Percentiles rank a stretch among this genome's conserved stretches.
phyloP scores from a whole-genome alignment of 306 rosid genomes.

The Mimosa pudica region DNA sequence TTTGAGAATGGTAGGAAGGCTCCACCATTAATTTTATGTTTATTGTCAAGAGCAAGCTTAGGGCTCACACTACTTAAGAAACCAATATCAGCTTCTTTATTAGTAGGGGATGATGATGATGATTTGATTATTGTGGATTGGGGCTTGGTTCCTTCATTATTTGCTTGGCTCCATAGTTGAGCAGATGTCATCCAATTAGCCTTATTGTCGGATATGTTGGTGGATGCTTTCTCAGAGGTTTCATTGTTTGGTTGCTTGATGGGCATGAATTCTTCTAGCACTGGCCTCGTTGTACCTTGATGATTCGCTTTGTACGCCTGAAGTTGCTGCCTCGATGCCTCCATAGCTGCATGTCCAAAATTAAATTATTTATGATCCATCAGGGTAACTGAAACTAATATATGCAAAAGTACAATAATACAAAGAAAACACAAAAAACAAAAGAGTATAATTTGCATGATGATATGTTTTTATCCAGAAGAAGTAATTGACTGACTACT shows the following conservation, averaged over 20 bases:
- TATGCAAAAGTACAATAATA: neutral
- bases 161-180: slow-evolving; percentile 95
- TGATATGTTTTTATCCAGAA: slow-evolving; percentile 8
- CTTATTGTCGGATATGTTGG: slow-evolving; percentile 63
- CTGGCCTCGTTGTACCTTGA: slow-evolving; percentile 67
- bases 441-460: slow-evolving; percentile 10
- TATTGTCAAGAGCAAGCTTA: slow-evolving; percentile 56
- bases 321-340: slow-evolving; percentile 82
- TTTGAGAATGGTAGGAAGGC: slow-evolving; percentile 92
- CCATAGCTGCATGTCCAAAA: slow-evolving; percentile 63
- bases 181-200: slow-evolving; percentile 99
- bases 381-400: neutral
- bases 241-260: slow-evolving; percentile 67
- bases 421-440: neutral
- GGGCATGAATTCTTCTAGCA: slow-evolving; percentile 95
- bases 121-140: slow-evolving; percentile 34
- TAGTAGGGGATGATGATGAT: slow-evolving; percentile 29
- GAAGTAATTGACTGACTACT: slow-evolving; percentile 15
- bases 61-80: slow-evolving; percentile 55
- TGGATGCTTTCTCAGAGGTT: slow-evolving; percentile 53
- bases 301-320: slow-evolving; percentile 58
- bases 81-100: slow-evolving; percentile 54
- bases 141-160: slow-evolving; percentile 56
- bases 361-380: neutral
- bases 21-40: slow-evolving; percentile 79